Evolutionary conservation across 371 early-diverging fungal genomes (phyloP), one percentile per base, ranked within the genome.

Genomic region (Rhizopus stolonifer): DNA sequence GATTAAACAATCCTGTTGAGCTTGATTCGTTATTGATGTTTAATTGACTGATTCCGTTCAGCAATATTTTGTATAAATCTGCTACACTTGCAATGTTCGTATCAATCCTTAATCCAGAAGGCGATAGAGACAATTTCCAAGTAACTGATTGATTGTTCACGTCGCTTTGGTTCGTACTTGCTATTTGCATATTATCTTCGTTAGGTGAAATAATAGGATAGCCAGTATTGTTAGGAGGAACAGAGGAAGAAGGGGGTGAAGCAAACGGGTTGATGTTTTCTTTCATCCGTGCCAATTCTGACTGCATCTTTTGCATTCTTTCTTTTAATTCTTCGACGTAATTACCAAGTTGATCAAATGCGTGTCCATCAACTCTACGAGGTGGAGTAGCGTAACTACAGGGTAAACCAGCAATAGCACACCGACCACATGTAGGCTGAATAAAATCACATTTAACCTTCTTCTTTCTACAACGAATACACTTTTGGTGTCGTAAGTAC

Each of bases 371-470:
- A 29, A 84, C 72, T 69, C 82, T 54, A 48, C 79, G 54, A 49
- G 81, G 69, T 48, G 81, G 71, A 14, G 81, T 67, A 15, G 75
- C 75, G 54, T 79, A 79, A 36, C 69, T 72, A 57, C 79, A 79
- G 22, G 75, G 73, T 47, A 74, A 52, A 8, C 75, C 75, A 23
- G 79, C 75, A 55, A 67, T 60, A 17, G 67, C 71, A 56, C 84
- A 84, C 7, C 84, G 81, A 6, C 72, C 72, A 61, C 84, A 84
- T 1, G 80, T 81, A 1, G 84, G 84, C 50, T 78, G 84, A 9
- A 81, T 79, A 47, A 79, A 79, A 51, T 82, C 80, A 54, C 82
- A 82, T 52, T 82, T 82, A 49, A 82, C 80, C 49, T 82, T 82
- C 44, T 82, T 82, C 61, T 82, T 82, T 42, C 80, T 68, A 63